phyloP scores from a whole-genome alignment of 805 yeast species.

The Wickerhamiella sergipiensis region DNA sequence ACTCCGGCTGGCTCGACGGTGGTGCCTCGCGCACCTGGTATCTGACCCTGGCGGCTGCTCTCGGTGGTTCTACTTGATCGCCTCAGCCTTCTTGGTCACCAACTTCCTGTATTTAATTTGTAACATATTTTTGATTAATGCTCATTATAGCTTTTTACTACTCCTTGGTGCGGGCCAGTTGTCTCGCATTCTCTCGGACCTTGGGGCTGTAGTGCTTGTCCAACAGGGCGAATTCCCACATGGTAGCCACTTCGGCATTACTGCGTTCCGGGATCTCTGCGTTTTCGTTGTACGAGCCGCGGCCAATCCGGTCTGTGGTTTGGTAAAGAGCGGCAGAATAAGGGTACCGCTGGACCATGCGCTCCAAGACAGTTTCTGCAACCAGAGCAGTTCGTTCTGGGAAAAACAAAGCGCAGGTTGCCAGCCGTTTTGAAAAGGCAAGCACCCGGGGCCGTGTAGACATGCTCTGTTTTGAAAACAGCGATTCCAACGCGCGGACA shows the following conservation, averaged over 20 bases:
- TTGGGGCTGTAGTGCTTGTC: slow-evolving; percentile 74
- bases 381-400: slow-evolving; percentile 86
- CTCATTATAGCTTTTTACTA: not conserved
- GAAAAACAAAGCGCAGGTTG: slow-evolving; percentile 50
- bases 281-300: slow-evolving; percentile 61
- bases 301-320: slow-evolving; percentile 77
- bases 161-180: not conserved
- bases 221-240: slow-evolving; percentile 77
- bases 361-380: slow-evolving; percentile 60
- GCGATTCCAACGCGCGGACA: slow-evolving; percentile 60
- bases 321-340: slow-evolving; percentile 63
- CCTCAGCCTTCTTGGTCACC: too few species aligned
- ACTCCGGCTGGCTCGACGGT: slow-evolving; percentile 47
- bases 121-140: not conserved
- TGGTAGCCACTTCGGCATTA: slow-evolving; percentile 76
- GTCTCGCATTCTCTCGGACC: slow-evolving; percentile 40
- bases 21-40: slow-evolving; percentile 88
- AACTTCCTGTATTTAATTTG: not conserved
- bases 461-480: slow-evolving; percentile 42
- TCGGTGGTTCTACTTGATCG: slow-evolving; percentile 11
- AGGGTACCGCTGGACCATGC: slow-evolving; percentile 56
- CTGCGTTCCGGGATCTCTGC: slow-evolving; percentile 55
- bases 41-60: slow-evolving; percentile 48
- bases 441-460: slow-evolving; percentile 15
- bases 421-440: slow-evolving; percentile 73